A percentile compares a stretch with the other conserved stretches of the same genome.
Conservation (phyloP, 2,329 filamentous ascomycete genomes). For the Phoma sp. region DNA sequence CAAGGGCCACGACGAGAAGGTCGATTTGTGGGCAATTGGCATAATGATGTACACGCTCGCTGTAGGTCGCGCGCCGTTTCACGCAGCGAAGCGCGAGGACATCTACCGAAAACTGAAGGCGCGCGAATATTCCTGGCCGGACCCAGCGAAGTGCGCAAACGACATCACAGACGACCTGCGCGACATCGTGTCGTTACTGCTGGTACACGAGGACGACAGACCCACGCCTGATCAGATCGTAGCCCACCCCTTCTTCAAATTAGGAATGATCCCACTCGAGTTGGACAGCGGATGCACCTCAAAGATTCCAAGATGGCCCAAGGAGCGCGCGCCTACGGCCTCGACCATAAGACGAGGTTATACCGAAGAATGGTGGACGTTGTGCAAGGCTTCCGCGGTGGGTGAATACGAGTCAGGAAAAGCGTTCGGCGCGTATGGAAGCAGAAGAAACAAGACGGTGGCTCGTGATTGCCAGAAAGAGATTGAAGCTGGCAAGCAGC, state of each 20-base stretch:
- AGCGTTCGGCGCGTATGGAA: constrained; percentile 55
- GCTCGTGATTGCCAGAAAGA: constrained; percentile 59
- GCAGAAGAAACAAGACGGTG: constrained; percentile 56
- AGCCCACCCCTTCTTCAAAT: constrained; percentile 78
- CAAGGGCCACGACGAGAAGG: constrained; percentile 95
- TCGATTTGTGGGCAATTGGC: constrained; percentile 97
- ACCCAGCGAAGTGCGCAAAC: constrained; percentile 68
- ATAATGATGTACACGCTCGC: constrained; percentile 99
- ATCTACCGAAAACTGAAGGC: constrained; percentile 75
- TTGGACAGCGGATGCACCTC: constrained; percentile 55
- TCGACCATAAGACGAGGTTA: constrained; percentile 55
- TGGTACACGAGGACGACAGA: constrained; percentile 76
- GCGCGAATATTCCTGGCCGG: constrained; percentile 81
- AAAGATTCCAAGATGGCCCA: constrained; percentile 56
- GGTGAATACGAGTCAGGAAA: constrained; percentile 56
- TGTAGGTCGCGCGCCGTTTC: constrained; percentile 94
- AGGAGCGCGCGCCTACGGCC: constrained; percentile 51
- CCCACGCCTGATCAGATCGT: constrained; percentile 80
- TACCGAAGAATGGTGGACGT: constrained; percentile 57
- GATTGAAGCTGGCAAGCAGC: constrained; percentile 55
- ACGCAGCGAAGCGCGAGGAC: constrained; percentile 86
- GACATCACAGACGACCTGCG: constrained; percentile 78
- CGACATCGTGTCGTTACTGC: constrained; percentile 76
- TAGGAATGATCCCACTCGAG: constrained; percentile 71
- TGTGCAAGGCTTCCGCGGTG: constrained; percentile 59